These are phyloP conservation scores for Wickerhamomyces bisporus DNA, from an alignment of 805 yeast species.

Conservation along the genomic window DNA sequence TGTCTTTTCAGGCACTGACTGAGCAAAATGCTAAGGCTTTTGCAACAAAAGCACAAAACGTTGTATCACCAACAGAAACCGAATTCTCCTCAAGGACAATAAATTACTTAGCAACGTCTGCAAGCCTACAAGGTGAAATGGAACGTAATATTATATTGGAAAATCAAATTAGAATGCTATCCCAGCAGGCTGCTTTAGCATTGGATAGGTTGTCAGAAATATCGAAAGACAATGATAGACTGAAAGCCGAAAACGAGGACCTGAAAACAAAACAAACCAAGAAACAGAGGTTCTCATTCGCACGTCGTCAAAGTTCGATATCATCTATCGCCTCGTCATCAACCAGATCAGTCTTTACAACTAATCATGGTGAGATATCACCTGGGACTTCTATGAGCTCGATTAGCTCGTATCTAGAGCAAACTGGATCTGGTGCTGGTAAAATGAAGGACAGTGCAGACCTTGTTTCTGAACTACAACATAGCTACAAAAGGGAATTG, in stretches of 20 bases:
- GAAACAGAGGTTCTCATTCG: slow-evolving; percentile 4
- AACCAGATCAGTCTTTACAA: slow-evolving; percentile 4
- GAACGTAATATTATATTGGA: slow-evolving; percentile 23
- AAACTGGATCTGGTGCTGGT: slow-evolving; percentile 2
- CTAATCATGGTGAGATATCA: slow-evolving; percentile 4
- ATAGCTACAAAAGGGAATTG: background rate
- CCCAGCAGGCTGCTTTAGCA: slow-evolving; percentile 23
- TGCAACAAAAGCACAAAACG: slow-evolving; percentile 2
- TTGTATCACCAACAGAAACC: slow-evolving; percentile 8
- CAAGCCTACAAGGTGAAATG: slow-evolving; percentile 22
- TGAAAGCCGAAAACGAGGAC: slow-evolving; percentile 15
- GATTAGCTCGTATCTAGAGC: slow-evolving; percentile 8
- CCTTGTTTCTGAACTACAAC: background rate
- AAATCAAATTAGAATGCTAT: slow-evolving; percentile 20
- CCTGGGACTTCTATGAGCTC: slow-evolving; percentile 19
- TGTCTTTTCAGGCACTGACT: slow-evolving; percentile 4
- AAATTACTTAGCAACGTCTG: slow-evolving; percentile 8
- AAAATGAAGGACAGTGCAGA: slow-evolving; percentile 6
- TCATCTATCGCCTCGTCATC: slow-evolving; percentile 7
- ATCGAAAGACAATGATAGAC: slow-evolving; percentile 13
- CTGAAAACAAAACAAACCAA: slow-evolving; percentile 6
- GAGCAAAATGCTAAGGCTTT: slow-evolving; percentile 11
- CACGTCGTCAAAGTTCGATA: slow-evolving; percentile 12
- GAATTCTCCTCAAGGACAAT: slow-evolving; percentile 6
- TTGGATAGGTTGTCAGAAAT: slow-evolving; percentile 21